Conservation (phyloP, 768 basidiomycete genomes). For the Jaapia argillacea region DNA sequence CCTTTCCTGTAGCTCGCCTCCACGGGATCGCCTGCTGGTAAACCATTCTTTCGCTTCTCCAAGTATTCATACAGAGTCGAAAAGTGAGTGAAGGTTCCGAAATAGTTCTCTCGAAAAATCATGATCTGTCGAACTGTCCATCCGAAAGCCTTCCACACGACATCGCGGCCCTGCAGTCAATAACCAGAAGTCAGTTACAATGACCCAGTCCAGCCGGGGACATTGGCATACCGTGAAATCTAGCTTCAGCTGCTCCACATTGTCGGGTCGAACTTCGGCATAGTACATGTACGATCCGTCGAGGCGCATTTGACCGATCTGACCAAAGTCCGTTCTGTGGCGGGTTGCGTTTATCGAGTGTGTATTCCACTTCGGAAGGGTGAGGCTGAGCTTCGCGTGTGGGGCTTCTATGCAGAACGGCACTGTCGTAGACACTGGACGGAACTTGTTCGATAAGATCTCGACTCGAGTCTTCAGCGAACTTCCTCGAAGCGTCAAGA, state of each 20-base stretch:
- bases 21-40: constrained; percentile 74
- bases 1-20: constrained; percentile 70
- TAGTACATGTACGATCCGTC: constrained; percentile 71
- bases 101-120: constrained; percentile 87
- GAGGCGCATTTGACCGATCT: constrained; percentile 42
- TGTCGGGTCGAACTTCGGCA: constrained; percentile 50
- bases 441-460: constrained; percentile 64
- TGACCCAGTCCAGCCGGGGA: not conserved
- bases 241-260: constrained; percentile 72
- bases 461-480: constrained; percentile 37
- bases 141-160: constrained; percentile 64
- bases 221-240: constrained; percentile 41
- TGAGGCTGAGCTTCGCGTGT: constrained; percentile 46
- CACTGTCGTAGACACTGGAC: constrained; percentile 58
- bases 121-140: constrained; percentile 89
- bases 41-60: constrained; percentile 45
- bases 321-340: constrained; percentile 52
- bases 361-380: constrained; percentile 86
- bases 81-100: constrained; percentile 91
- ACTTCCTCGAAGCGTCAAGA: constrained; percentile 57
- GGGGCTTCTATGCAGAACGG: constrained; percentile 55
- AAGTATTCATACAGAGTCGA: constrained; percentile 82
- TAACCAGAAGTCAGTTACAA: not conserved
- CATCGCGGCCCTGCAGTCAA: constrained; percentile 32
- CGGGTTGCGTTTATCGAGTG: constrained; percentile 57